Percentiles rank a stretch among this genome's conserved stretches.
These are phyloP conservation scores for Suillus bovinus DNA, from an alignment of 768 basidiomycete species.

Conservation along the genomic window DNA sequence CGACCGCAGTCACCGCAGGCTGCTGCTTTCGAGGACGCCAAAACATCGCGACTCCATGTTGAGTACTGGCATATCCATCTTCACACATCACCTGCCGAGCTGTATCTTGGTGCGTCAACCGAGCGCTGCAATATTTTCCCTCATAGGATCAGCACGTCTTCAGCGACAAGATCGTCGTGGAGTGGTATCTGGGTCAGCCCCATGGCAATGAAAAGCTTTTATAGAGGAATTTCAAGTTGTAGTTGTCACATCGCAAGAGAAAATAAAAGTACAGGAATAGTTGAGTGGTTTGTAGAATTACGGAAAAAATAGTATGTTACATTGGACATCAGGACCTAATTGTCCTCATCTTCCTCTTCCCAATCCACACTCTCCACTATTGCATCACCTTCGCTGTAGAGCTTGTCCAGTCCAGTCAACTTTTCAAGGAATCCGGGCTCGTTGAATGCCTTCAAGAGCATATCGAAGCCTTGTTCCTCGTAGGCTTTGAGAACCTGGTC, in stretches of 20 bases:
- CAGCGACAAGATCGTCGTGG: conserved; percentile 35
- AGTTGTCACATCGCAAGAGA: not conserved
- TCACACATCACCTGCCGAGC: conserved; percentile 44
- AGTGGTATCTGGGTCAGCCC: conserved; percentile 33
- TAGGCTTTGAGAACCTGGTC: conserved; percentile 79
- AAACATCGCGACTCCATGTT: conserved; percentile 10
- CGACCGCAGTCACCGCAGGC: not conserved
- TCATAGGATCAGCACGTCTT: conserved; percentile 48
- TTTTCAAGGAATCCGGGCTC: conserved; percentile 73
- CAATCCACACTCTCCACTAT: conserved; percentile 73
- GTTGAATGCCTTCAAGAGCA: conserved; percentile 82
- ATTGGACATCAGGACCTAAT: conserved; percentile 7
- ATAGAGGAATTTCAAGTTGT: not conserved
- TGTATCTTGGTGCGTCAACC: conserved; percentile 48
- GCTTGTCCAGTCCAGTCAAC: conserved; percentile 76
- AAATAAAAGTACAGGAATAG: not conserved
- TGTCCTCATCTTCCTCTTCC: conserved; percentile 62
- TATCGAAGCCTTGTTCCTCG: conserved; percentile 72
- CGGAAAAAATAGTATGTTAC: conserved; percentile 2
- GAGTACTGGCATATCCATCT: conserved; percentile 27
- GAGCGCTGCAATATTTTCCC: conserved; percentile 32
- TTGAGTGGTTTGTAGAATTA: not conserved
- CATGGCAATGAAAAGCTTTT: not conserved
- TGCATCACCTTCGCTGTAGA: conserved; percentile 75
- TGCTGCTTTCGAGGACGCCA: not conserved